phyloP scores from a whole-genome alignment of 805 yeast genomes.

The Priceomyces medius region DNA sequence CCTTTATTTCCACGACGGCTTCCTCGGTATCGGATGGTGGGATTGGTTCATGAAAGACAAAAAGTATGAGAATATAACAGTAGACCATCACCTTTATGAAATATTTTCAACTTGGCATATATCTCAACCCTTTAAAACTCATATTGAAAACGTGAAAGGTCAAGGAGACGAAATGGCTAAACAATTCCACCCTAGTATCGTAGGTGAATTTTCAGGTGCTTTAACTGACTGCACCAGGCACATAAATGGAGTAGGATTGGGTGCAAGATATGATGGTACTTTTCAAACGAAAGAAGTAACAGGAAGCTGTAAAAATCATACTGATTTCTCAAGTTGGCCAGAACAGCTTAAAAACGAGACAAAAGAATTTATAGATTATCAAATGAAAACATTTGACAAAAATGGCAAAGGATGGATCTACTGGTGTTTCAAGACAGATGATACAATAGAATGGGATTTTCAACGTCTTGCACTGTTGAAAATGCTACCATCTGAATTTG shows the following conservation, averaged over 20 bases:
- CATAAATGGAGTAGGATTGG: constrained; percentile 68
- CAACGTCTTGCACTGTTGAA: constrained; percentile 43
- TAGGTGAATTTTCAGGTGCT: constrained; percentile 77
- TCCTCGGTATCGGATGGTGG: constrained; percentile 17
- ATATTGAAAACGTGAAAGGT: constrained; percentile 10
- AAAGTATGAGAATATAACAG: constrained; percentile 12
- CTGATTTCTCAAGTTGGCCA: constrained; percentile 44
- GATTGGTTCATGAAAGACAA: constrained; percentile 12
- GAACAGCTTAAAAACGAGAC: constrained; percentile 43
- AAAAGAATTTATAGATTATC: constrained; percentile 58
- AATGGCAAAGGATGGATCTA: constrained; percentile 61
- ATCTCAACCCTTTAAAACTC: constrained; percentile 11
- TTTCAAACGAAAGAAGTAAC: constrained; percentile 21
- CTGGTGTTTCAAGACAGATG: constrained; percentile 72
- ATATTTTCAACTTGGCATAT: constrained; percentile 18
- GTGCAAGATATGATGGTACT: constrained; percentile 60
- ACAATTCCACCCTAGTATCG: constrained; percentile 47
- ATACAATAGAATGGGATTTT: constrained; percentile 68
- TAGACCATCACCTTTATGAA: constrained; percentile 30
- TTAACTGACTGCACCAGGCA: constrained; percentile 69
- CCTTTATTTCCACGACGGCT: constrained; percentile 17
- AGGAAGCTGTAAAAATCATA: constrained; percentile 47
- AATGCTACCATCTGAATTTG: constrained; percentile 29
- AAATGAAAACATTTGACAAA: constrained; percentile 51
- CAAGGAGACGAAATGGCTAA: constrained; percentile 28